Evolutionary conservation across 352 stramenopile genomes (phyloP), one percentile per base, ranked within the genome.

Genomic region (Phytophthora uliginosa): DNA sequence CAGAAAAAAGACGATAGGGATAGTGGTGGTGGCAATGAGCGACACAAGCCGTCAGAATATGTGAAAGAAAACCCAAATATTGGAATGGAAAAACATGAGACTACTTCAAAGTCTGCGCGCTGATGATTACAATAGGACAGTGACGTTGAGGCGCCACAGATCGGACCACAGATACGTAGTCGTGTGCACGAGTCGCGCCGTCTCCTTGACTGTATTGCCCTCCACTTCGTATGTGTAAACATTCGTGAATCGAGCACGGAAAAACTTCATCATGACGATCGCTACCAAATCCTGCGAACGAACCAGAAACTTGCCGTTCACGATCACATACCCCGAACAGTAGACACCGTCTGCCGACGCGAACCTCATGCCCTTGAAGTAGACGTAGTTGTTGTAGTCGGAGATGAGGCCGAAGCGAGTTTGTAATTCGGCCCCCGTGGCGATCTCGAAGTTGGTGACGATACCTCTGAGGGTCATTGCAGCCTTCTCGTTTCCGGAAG

Each of bases 361-460:
- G 36, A 77, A 82, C 51, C 80, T 80, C 52, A 82, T 65, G 8
- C 77, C 74, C 45, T 81, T 78, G 63, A 80, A 77, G 53, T 61
- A 72, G 8, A 73, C 53, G 62, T 74, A 79, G 42, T 82, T 79
- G 33, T 73, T 69, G 55, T 77, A 83, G n/a, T 77, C 59, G 2
- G 61, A 82, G 20, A 83, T 61, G 24, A 85, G 34, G 0, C 78
- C 75, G 13, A 75, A 66, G 7, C 66, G 61, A 12, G 68, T 70
- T 55, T 74, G 42, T n/a, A 77, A 36, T 50, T 66, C 65, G 9
- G 71, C 71, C 3, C 64, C 70, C 1, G 71, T 74, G 12, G 71
- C 50, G 40, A 77, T 50, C 50, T 74, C 71, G 33, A 77, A 77
- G 7, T 68, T 73, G 24, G 70, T 77, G 59, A 70, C 42, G 26